Evolutionary conservation across 345 rosid species (phyloP), one percentile per base, ranked within the genome.

Genomic region (Eucalyptus lansdowneana): DNA sequence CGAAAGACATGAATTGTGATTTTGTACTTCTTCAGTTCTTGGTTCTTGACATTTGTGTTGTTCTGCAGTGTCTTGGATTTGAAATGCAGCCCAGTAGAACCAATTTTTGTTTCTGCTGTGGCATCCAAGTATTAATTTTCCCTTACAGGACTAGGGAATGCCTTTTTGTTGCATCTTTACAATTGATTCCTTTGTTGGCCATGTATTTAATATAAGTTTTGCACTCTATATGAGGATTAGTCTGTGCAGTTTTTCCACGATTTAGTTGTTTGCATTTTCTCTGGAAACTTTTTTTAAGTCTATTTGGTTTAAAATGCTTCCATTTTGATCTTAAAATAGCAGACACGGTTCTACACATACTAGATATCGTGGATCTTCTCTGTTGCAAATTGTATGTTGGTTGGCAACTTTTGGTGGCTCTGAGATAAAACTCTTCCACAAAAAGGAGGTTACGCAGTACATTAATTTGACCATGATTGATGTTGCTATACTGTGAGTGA

Each of bases 51-150:
- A 19, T 87, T 67, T 47, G 87, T 88, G 51, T 88, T 62, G 50
- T 90, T 87, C 76, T 88, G 90, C 92, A 96, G 97, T 93, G 95
- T 96, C 90, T 89, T 95, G 93, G 97, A 95, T 91, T 87, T 95
- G 65, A 95, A 95, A 88, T 94, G 97, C 93, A 95, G 96, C 88
- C 97, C 97, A 7, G 96, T 95, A 80, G 95, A 95, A 89, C 95
- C 96, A 37, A 91, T 93, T 86, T 96, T 96, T 95, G 96, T 95
- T 89, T 96, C 97, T 54, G 95, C 97, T 60, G 94, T 95, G 47
- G 95, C 96, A 89, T 95, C 96, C 17, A 90, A 89, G 91, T 90
- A 94, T 95, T 95, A 90, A 62, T 42, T 90, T 53, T 80, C 65
- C 21, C 22, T 19, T 25, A 40, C 11, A 14, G 53, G 37, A 50